Evolutionary conservation across 495 filamentous ascomycete species (phyloP), one percentile per base, ranked within the genome.

Genomic region (Xylaria castorea): DNA sequence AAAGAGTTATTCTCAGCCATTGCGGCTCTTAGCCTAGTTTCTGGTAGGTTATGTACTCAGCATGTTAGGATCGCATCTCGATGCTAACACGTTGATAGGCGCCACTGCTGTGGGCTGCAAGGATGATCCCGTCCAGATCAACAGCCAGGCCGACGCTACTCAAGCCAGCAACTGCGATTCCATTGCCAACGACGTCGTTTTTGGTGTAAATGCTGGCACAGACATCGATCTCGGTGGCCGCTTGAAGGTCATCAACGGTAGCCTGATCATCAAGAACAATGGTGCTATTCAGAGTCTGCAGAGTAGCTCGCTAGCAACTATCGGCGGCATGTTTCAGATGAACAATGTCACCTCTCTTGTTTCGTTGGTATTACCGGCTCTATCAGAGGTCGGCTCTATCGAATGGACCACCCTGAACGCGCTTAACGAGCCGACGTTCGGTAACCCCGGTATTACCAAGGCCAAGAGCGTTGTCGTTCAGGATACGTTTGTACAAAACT

Each of bases 401-500:
- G 78, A 86, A 55, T 97, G 91, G 89, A 82, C 83, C 32, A 91
- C 92, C 71, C 86, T 98, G n/a, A 90, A 91, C 71, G 83, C 86
- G 73, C 88, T 99, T 22, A 86, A 89, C 76, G 78, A 83, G 46
- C 82, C 97, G 25, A 86, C 82, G 20, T 95, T 99, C 83, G 85
- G 84, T 48, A 76, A 81, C 38, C 78, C 81, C 40, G 89, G 89
- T 80, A 83, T 95, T 72, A 87, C 85, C 36, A 78, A 91, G 79
- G 93, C 92, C 46, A 79, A 81, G 50, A 86, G 83, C 55, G 86
- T 98, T 64, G 79, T 80, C 44, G 94, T 99, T 81, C 87, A 89
- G 79, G 94, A 98, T 85, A 98, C 97, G 66, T 86, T 89, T 78
- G 87, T 98, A 72, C 85, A 80, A 78, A 87, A 83, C 72, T 87